Evolutionary conservation across 2,329 filamentous ascomycete species (phyloP).

Genomic region (Botrytis galanthina): DNA sequence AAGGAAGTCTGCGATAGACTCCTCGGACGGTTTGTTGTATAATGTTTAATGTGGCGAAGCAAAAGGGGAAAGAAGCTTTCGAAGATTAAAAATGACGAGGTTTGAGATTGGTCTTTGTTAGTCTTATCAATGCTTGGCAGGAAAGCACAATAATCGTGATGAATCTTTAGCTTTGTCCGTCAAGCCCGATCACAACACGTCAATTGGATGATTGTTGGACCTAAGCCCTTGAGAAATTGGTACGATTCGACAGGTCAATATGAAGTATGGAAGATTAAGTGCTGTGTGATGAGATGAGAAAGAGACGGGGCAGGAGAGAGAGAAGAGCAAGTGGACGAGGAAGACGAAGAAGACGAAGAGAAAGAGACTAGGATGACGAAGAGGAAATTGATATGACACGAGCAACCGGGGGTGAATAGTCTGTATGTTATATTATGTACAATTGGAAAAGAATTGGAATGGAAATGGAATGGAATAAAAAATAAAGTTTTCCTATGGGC

Average conservation of each 20-base stretch:
- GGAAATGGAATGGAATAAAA: background rate
- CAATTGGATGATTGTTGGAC: background rate
- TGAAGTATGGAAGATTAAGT: background rate
- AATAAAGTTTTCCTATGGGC: conserved; percentile 6
- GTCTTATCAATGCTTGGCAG: conserved; percentile 9
- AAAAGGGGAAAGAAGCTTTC: conserved; percentile 13
- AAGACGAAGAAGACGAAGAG: background rate
- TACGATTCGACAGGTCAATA: conserved; percentile 7
- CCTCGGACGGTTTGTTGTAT: conserved; percentile 10
- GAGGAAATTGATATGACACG: background rate
- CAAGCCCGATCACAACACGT: background rate
- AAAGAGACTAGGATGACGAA: background rate
- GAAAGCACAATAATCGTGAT: background rate
- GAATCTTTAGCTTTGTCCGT: conserved; percentile 6
- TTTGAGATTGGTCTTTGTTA: conserved; percentile 9
- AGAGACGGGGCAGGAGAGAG: background rate
- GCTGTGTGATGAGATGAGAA: background rate
- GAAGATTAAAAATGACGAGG: conserved; percentile 8
- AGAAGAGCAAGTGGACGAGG: background rate
- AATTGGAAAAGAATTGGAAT: background rate
- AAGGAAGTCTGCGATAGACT: conserved; percentile 10
- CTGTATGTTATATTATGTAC: conserved; percentile 3
- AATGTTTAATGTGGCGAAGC: conserved; percentile 17
- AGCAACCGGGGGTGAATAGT: too few species aligned
- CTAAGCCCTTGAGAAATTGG: background rate